These are phyloP conservation scores for Cyclotella atomus DNA, from an alignment of 108 stramenopile genomes.

Conservation along the genomic window DNA sequence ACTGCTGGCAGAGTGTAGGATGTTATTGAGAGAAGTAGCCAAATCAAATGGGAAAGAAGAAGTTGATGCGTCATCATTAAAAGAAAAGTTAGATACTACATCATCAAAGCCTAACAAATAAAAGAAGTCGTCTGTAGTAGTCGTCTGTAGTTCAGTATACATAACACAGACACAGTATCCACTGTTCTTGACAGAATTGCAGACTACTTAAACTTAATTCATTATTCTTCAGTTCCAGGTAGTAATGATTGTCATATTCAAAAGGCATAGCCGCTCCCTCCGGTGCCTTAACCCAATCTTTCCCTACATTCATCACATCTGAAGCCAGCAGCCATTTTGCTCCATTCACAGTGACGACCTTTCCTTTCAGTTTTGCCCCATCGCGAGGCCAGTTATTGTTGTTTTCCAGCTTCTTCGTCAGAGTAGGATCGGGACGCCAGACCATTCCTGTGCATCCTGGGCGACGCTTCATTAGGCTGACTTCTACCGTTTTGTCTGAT, in stretches of 20 bases:
- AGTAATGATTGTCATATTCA: constrained; percentile 14
- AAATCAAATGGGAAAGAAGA: constrained; percentile 25
- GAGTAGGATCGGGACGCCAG: constrained; percentile 10
- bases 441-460: constrained; percentile 7
- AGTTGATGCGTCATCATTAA: not conserved
- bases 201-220: no score
- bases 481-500: constrained; percentile 5
- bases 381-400: constrained; percentile 14
- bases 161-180: no score
- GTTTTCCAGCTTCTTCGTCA: not conserved
- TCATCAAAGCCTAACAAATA: not conserved
- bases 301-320: not conserved
- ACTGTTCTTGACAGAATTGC: no score
- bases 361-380: constrained; percentile 4
- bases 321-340: constrained; percentile 8
- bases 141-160: not conserved
- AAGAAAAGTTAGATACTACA: not conserved
- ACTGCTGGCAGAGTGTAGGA: constrained; percentile 87
- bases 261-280: constrained; percentile 3
- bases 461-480: constrained; percentile 2
- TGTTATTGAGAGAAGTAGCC: constrained; percentile 84
- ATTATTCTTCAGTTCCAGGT: constrained; percentile 4
- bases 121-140: not conserved
- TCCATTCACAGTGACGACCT: constrained; percentile 3
- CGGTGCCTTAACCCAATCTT: constrained; percentile 13